Evolutionary conservation across 1,284 basidiomycete genomes (phyloP).

Genomic region (Prillingera fragicola): DNA sequence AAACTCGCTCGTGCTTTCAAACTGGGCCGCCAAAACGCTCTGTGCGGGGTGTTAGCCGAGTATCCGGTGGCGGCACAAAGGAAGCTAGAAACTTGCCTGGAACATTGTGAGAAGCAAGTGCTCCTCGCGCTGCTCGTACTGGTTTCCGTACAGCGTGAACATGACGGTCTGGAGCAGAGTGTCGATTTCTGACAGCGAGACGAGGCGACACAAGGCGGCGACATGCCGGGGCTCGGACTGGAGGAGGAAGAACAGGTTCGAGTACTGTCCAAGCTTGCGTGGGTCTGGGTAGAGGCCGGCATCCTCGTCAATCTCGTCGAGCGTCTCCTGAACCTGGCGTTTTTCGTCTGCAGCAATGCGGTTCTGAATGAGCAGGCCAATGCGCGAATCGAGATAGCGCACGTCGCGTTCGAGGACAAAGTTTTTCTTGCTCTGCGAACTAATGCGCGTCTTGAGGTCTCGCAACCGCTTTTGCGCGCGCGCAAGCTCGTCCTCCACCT

Average conservation of each 20-base stretch:
- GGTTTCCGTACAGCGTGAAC: constrained; percentile 99
- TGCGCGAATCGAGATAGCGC: constrained; percentile 93
- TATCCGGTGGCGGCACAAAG: neutral
- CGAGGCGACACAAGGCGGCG: constrained; percentile 92
- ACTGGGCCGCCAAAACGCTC: constrained; percentile 95
- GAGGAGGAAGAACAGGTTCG: constrained; percentile 96
- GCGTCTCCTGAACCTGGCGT: constrained; percentile 85
- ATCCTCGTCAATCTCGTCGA: constrained; percentile 83
- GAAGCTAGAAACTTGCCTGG: constrained; percentile 49
- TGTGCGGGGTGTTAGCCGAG: constrained; percentile 43
- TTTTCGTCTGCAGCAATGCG: constrained; percentile 96
- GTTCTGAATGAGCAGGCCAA: constrained; percentile 96
- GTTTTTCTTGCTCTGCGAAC: constrained; percentile 98
- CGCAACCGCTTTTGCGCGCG: constrained; percentile 94
- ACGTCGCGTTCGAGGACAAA: constrained; percentile 98
- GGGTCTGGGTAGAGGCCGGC: constrained; percentile 83
- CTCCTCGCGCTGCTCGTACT: constrained; percentile 98
- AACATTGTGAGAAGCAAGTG: constrained; percentile 98
- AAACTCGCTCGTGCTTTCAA: constrained; percentile 96
- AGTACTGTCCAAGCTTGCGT: constrained; percentile 83
- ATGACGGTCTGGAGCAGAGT: constrained; percentile 98
- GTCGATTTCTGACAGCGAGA: constrained; percentile 93
- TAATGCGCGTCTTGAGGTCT: constrained; percentile 95
- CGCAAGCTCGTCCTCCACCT: constrained; percentile 95
- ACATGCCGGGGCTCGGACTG: constrained; percentile 97